These are phyloP conservation scores for Mycena kentingensis DNA, from an alignment of 768 basidiomycete genomes.

Conservation along the genomic window DNA sequence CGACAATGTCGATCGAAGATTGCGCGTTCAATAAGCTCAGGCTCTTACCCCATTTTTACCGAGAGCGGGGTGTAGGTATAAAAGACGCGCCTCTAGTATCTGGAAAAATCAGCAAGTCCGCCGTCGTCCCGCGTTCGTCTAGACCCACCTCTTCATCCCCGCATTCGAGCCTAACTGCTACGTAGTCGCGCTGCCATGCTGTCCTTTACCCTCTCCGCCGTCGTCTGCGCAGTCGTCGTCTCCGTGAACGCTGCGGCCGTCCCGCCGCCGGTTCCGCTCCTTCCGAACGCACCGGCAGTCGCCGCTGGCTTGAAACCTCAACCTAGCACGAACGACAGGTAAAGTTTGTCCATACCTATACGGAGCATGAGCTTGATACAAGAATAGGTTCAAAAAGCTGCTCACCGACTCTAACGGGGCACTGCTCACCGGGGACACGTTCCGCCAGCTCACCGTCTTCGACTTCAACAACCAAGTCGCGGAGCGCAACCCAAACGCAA, in stretches of 20 bases:
- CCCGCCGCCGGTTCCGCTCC: background rate
- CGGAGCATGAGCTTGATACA: too few relatives aligned
- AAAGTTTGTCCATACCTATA: too few relatives aligned
- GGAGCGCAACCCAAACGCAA: background rate
- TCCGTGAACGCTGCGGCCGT: background rate
- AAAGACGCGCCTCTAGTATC: too few relatives aligned
- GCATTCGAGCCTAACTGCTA: background rate
- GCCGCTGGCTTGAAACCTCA: background rate
- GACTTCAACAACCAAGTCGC: slow-evolving; percentile 7
- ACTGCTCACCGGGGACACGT: slow-evolving; percentile 6
- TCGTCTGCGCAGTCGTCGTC: background rate
- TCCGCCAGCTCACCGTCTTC: slow-evolving; percentile 1
- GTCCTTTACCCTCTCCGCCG: background rate
- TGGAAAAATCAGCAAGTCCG: too few relatives aligned
- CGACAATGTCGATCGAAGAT: too few relatives aligned
- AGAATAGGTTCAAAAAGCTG: slow-evolving; percentile 24
- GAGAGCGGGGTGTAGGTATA: too few relatives aligned
- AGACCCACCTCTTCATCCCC: background rate
- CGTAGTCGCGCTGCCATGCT: background rate
- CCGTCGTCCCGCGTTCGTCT: background rate
- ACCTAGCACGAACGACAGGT: slow-evolving; percentile 12
- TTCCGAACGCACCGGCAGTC: background rate
- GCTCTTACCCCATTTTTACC: too few relatives aligned
- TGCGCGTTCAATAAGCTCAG: too few relatives aligned
- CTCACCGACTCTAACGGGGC: slow-evolving; percentile 25